Evolutionary conservation across 345 rosid genomes (phyloP).

Genomic region (Noccaea caerulescens): DNA sequence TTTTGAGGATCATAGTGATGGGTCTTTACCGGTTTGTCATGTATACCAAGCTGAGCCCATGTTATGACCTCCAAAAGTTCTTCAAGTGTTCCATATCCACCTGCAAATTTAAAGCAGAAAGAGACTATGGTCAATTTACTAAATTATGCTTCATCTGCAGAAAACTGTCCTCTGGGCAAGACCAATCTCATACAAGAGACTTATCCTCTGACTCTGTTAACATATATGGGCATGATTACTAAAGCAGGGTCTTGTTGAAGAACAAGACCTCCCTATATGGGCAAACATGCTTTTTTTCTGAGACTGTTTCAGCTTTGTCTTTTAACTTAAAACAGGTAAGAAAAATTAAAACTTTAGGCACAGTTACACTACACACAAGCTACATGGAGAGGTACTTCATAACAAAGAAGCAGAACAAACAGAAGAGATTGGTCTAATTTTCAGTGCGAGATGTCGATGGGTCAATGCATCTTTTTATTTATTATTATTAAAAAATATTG

Average conservation of each 20-base stretch:
- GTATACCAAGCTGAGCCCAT: conserved; percentile 65
- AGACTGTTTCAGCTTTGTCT: conserved; percentile 41
- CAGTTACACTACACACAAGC: conserved; percentile 30
- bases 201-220: conserved; percentile 25
- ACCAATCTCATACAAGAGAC: too few species aligned
- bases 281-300: conserved; percentile 34
- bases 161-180: conserved; percentile 9
- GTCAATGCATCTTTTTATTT: conserved; percentile 49
- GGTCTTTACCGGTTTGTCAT: conserved; percentile 57
- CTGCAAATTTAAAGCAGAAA: conserved; percentile 31
- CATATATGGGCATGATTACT: conserved; percentile 26
- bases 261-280: conserved; percentile 32
- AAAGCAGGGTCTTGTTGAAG: conserved; percentile 21
- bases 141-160: conserved; percentile 19
- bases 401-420: conserved; percentile 24
- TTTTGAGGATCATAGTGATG: not conserved
- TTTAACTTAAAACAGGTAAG: conserved; percentile 36
- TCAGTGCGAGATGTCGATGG: conserved; percentile 79
- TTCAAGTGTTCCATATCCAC: conserved; percentile 64
- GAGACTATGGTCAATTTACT: conserved; percentile 3
- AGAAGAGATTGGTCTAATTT: conserved; percentile 56
- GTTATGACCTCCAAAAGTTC: conserved; percentile 58
- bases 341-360: conserved; percentile 27
- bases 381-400: conserved; percentile 16
- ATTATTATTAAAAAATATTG: conserved; percentile 15